Base-by-base conservation (phyloP, 148 eudicot species). In the Persicaria tinctoria region DNA sequence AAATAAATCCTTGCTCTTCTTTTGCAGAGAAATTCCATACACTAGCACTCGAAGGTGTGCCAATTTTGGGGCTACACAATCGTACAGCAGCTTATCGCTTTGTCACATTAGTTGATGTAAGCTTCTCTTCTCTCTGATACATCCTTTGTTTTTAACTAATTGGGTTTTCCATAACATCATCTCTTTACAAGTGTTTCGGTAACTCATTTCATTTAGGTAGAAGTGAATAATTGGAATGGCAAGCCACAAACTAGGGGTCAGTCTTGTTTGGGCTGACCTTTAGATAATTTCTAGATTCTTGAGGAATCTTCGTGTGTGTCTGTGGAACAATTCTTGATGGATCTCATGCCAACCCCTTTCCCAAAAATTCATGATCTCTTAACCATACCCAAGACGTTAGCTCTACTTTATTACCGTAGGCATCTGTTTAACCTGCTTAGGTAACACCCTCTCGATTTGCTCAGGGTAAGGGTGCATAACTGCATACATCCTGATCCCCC, bases 21-120 rank as follows among this genome's bases (percentile, higher is more conserved):
- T 72, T 47, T 44, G 84, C 88, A 94, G 98, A 85, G 83, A 91
- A 80, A 66, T 94, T 87, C 59, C 98, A 94, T 82, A 94, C 98
- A 0, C 74, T 94, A 71, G 97, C 91, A 49, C 44, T 94, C 79
- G 98, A 94, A 41, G 97, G 90, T 69, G 87, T 91, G 51, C 98
- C 98, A 14, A 86, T 87, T 57, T 90, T 94, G 32, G 95, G 91
- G 76, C 87, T 82, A 74, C 87, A 88, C 68, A 94, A 94, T 55
- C 86, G 91, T 80, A 85, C 98, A 56, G 93, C 97, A 75, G 97
- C 98, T 51, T 94, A 91, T 74, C 98, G 98, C 54, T 94, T 94
- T 79, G 97, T 94, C 82, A 94, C 95, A 51, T 81, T 94, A 73
- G 87, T 94, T 81, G 98, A 94, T 87, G 98, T 94, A 63, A 73